Evolutionary conservation across 2,329 filamentous ascomycete species (phyloP).

Genomic region (Dothideomycetes sp.): DNA sequence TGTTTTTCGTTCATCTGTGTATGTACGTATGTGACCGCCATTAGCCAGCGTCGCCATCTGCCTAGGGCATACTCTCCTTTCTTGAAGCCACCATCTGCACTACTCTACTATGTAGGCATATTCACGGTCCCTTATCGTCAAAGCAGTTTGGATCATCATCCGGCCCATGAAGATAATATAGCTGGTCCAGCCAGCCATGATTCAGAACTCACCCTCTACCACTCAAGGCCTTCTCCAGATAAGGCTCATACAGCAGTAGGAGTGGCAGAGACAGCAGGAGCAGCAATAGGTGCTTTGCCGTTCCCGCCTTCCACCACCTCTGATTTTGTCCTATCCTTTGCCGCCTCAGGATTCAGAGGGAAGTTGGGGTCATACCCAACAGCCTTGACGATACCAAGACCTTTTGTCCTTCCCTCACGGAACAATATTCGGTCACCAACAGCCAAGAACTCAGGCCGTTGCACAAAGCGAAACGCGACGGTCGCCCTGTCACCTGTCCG

Average conservation of each 20-base stretch:
- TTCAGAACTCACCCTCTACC: too few relatives aligned
- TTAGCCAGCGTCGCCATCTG: too few relatives aligned
- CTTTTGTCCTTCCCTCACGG: constrained; percentile 89
- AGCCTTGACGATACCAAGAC: constrained; percentile 83
- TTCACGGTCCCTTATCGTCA: too few relatives aligned
- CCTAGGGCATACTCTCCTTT: too few relatives aligned
- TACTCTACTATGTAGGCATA: too few relatives aligned
- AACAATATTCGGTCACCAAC: constrained; percentile 86
- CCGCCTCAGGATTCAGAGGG: constrained; percentile 30
- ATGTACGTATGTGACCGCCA: too few relatives aligned
- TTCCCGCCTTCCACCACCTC: neutral
- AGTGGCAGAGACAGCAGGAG: neutral
- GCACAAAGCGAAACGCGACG: constrained; percentile 90
- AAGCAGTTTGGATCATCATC: too few relatives aligned
- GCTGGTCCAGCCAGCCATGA: too few relatives aligned
- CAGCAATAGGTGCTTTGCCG: neutral
- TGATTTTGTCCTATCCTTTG: constrained; percentile 12
- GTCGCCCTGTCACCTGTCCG: constrained; percentile 87
- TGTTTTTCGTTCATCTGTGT: too few relatives aligned
- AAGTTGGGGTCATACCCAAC: constrained; percentile 69
- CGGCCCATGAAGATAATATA: too few relatives aligned
- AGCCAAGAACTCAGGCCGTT: constrained; percentile 82
- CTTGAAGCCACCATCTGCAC: too few relatives aligned
- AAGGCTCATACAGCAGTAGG: neutral
- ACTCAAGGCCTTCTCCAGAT: too few relatives aligned